Evolutionary conservation across 2,329 filamentous ascomycete genomes (phyloP), one percentile per base, ranked within the genome.

Genomic region (Fusarium pseudocircinatum): DNA sequence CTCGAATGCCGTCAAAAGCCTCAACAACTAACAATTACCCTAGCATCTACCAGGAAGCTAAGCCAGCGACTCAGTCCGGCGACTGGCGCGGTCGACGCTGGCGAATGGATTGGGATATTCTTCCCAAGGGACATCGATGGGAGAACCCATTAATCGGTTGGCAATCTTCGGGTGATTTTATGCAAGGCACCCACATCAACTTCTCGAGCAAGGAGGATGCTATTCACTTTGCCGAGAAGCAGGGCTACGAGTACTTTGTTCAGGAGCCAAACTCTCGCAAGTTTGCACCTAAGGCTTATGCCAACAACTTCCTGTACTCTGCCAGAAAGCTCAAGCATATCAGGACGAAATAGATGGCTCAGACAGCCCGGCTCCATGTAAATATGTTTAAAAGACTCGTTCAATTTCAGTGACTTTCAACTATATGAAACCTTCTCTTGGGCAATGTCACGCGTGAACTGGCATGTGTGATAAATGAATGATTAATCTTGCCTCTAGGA

Each of bases 121-220:
- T 98, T 37, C 85, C 88, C 78, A 98, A 97, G 86, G 96, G 96
- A 70, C 94, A 98, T 84, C 90, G 96, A 78, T 99, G 96, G 97
- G 96, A 99, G 87, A 99, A 99, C 85, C 94, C 93, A 52, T 85
- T 99, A 82, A 99, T 99, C 90, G 96, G 96, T 69, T 99, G 97
- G 97, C 95, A 98, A 82, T 98, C 96, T 30, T 97, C 95, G 24
- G 96, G 89, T 63, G 96, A 99, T 83, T 91, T 90, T 81, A 96
- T 99, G 94, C 95, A 99, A 83, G 96, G 95, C 79, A 97, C 95
- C 54, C 90, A 95, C 81, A 84, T 99, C 78, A 92, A 92, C 83
- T 99, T 99, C 89, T 93, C 93, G 83, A 89, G 87, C 78, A 98
- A 97, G 87, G 95, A 98, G 82, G 96, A 97, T 78, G 96, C 96